These are phyloP conservation scores for Bertia moriformis DNA, from an alignment of 2,329 filamentous ascomycete genomes.

Conservation along the genomic window DNA sequence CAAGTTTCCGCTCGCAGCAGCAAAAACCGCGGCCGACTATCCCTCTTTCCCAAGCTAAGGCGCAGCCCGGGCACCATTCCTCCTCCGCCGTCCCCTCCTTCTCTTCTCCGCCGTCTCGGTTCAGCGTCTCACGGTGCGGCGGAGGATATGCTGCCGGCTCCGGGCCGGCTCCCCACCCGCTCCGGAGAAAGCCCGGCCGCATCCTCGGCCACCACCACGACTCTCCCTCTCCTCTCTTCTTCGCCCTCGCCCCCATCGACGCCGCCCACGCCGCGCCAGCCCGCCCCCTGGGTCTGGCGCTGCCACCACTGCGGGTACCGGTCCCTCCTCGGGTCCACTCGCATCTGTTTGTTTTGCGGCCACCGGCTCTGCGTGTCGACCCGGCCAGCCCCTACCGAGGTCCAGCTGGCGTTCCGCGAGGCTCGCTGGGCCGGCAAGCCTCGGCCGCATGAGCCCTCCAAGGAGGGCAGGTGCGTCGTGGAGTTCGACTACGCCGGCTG, in stretches of 20 bases:
- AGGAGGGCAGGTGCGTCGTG: conserved; percentile 7
- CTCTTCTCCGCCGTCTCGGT: too few relatives aligned
- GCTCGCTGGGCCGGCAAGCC: conserved; percentile 7
- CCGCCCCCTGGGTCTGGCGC: conserved; percentile 15
- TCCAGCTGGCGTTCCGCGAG: conserved; percentile 8
- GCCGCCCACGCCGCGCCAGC: not conserved
- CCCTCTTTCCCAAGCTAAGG: too few relatives aligned
- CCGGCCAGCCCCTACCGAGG: conserved; percentile 4
- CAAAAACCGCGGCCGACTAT: too few relatives aligned
- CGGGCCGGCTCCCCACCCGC: too few relatives aligned
- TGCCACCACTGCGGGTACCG: conserved; percentile 14
- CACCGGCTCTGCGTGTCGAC: conserved; percentile 17
- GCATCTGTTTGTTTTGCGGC: conserved; percentile 21
- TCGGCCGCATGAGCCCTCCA: conserved; percentile 3
- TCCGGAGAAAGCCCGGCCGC: too few relatives aligned
- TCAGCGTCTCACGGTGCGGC: too few relatives aligned
- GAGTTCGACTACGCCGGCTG: conserved; percentile 19
- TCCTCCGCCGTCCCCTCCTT: too few relatives aligned
- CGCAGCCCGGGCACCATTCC: too few relatives aligned
- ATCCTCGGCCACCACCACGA: too few relatives aligned
- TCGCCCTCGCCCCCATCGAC: not conserved
- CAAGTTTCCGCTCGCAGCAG: too few relatives aligned
- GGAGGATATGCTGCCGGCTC: too few relatives aligned
- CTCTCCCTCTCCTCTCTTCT: not conserved
- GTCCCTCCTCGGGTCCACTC: conserved; percentile 16